These are phyloP conservation scores for Aspergillus oerlinghausenensis DNA, from an alignment of 2,329 filamentous ascomycete genomes.

Conservation along the genomic window DNA sequence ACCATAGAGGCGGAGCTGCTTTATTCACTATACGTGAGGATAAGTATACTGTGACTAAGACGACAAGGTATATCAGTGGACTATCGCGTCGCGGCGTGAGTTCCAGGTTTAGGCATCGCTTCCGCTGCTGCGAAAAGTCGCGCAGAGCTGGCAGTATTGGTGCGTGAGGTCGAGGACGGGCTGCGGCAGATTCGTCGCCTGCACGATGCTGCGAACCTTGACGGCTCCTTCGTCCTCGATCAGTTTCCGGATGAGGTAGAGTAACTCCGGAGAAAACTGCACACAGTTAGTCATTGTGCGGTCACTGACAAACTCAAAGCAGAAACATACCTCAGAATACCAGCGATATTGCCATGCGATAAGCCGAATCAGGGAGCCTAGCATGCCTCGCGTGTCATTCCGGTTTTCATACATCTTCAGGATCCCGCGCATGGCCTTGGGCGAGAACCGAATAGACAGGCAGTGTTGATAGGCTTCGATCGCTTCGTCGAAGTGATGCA, in stretches of 20 bases:
- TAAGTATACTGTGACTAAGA: not conserved
- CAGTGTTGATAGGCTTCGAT: conserved; percentile 91
- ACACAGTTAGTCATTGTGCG: conserved; percentile 11
- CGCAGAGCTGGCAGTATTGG: conserved; percentile 90
- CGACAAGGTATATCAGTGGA: not conserved
- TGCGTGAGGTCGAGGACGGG: conserved; percentile 91
- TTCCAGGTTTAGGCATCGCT: conserved; percentile 63
- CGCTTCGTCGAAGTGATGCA: conserved; percentile 88
- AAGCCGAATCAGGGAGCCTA: conserved; percentile 81
- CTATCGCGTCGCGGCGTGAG: not conserved
- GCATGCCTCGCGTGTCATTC: conserved; percentile 73
- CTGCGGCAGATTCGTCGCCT: conserved; percentile 90
- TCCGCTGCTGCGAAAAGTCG: conserved; percentile 89
- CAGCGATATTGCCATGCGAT: conserved; percentile 98
- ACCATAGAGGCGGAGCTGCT: not conserved
- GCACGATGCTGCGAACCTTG: conserved; percentile 94
- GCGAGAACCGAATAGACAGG: conserved; percentile 81
- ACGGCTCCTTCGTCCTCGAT: conserved; percentile 98
- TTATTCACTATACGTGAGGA: not conserved
- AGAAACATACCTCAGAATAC: conserved; percentile 76
- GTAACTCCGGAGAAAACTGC: conserved; percentile 82
- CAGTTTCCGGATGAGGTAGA: conserved; percentile 81
- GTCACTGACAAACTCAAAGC: not conserved
- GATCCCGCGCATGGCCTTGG: conserved; percentile 84
- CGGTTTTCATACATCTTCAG: conserved; percentile 72